These are phyloP conservation scores for Protomyces macrosporus DNA, from an alignment of 1,139 yeast genomes.

Conservation along the genomic window DNA sequence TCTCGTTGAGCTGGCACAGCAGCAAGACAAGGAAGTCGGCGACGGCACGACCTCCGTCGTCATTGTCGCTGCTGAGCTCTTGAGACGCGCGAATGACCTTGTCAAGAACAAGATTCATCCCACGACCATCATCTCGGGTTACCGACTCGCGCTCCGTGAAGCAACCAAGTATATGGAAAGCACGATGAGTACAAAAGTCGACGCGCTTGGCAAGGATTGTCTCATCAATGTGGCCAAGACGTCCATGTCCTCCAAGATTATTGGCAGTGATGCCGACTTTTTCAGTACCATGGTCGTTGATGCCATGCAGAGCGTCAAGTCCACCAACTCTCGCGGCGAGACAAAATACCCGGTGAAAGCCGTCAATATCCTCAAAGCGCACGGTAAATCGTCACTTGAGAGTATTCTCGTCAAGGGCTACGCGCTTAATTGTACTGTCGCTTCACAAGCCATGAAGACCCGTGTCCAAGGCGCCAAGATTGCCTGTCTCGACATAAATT, in stretches of 20 bases:
- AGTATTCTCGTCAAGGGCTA: slow-evolving; percentile 86
- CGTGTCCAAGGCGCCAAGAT: slow-evolving; percentile 68
- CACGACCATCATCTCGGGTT: slow-evolving; percentile 94
- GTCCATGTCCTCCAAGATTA: slow-evolving; percentile 93
- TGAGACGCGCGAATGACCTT: slow-evolving; percentile 88
- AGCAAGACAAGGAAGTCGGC: slow-evolving; percentile 98
- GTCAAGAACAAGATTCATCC: slow-evolving; percentile 95
- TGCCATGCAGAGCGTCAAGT: slow-evolving; percentile 91
- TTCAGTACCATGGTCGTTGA: slow-evolving; percentile 89
- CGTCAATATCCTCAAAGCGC: slow-evolving; percentile 91
- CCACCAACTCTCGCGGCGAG: slow-evolving; percentile 83
- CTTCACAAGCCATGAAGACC: slow-evolving; percentile 94
- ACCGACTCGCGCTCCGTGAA: slow-evolving; percentile 86
- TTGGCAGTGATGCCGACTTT: slow-evolving; percentile 89
- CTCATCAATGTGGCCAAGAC: slow-evolving; percentile 86
- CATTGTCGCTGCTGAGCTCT: slow-evolving; percentile 55
- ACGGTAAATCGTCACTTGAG: slow-evolving; percentile 87
- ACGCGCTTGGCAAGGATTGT: slow-evolving; percentile 70
- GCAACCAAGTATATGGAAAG: slow-evolving; percentile 85
- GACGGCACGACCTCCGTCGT: slow-evolving; percentile 73
- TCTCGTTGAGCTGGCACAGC: slow-evolving; percentile 94
- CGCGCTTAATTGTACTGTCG: slow-evolving; percentile 94
- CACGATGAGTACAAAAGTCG: slow-evolving; percentile 75
- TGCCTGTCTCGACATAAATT: slow-evolving; percentile 88
- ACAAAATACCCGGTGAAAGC: slow-evolving; percentile 94